These are phyloP conservation scores for Rosa persica DNA, from an alignment of 306 rosid genomes.

Conservation along the genomic window DNA sequence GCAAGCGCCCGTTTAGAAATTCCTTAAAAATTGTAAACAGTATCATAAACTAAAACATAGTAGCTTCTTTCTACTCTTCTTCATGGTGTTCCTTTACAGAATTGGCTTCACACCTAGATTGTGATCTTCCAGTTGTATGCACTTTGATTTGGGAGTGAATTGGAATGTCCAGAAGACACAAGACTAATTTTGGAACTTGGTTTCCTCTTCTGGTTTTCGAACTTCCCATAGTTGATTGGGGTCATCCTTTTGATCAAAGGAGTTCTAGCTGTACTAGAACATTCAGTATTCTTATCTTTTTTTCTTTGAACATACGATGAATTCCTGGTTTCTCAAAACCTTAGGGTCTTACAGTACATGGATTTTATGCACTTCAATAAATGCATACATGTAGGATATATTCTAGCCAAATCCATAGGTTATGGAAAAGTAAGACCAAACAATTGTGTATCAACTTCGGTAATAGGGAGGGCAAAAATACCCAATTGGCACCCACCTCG, in stretches of 20 bases:
- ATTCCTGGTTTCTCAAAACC: neutral
- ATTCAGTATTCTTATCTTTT: neutral
- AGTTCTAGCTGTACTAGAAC: neutral
- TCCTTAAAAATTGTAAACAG: neutral
- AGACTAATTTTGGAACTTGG: neutral
- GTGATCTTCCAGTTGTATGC: neutral
- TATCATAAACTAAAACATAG: neutral
- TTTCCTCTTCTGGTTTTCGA: neutral
- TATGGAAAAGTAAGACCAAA: neutral
- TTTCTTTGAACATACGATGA: neutral
- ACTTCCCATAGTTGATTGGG: neutral
- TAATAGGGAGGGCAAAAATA: neutral
- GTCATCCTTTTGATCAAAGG: neutral
- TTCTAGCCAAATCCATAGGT: neutral
- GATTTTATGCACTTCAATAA: neutral
- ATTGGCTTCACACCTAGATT: neutral
- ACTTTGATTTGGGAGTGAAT: neutral
- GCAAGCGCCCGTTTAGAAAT: neutral
- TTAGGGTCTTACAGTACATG: neutral
- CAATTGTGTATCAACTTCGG: neutral
- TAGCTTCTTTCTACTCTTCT: neutral
- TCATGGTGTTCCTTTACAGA: neutral
- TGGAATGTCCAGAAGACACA: neutral
- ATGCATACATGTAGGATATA: neutral
- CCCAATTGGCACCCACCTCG: neutral